Base-by-base conservation (phyloP, 371 early-diverging fungal genomes). In the Saksenaea oblongispora region DNA sequence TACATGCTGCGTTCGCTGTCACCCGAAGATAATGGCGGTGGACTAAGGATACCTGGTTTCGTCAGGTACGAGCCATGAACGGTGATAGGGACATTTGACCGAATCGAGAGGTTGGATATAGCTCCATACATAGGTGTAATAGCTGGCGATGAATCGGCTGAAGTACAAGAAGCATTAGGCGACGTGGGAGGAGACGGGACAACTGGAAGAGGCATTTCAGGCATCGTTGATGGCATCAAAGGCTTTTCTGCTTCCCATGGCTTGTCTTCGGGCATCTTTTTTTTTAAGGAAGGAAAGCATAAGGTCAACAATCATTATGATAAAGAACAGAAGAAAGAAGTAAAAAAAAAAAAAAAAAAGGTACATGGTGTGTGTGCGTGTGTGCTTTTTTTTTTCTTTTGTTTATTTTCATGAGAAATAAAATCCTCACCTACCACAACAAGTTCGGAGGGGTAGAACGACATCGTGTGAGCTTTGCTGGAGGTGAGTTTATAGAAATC, bases 141-240 rank as follows among this genome's bases (percentile, higher is more conserved):
- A 11, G 71, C 65, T 53, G 75, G 67, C 28, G 70, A 66, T 7
- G 67, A 69, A 27, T 65, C 64, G 10, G 74, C 37, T 5, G 78
- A 67, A 26, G 73, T 58, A 11, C 65, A 54, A 11, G 67, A 54
- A 34, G 58, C 56, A 15, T 63, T 61, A 3, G 67, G 39, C 14
- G 75, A 69, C 22, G 61, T 41, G 44, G 58, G 42, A 2, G 65
- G 56, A n/a, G 47, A 47, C 10, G 51, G 51, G 4, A 47, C 51
- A 17, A 47, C 51, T 22, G 51, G 51, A 47, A 17, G 22, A 22
- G 10, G 5, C n/a, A 47, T 47, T 9, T 47, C 51, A 22, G 51
- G 51, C 27, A 47, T 17, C 22, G 51, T 18, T 47, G 51, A 47
- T 22, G n/a, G 51, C 24, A 26, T 22, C n/a, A 47, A 47, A 47